Conservation (phyloP, 2,329 filamentous ascomycete species). For the Ophiostoma ips region DNA sequence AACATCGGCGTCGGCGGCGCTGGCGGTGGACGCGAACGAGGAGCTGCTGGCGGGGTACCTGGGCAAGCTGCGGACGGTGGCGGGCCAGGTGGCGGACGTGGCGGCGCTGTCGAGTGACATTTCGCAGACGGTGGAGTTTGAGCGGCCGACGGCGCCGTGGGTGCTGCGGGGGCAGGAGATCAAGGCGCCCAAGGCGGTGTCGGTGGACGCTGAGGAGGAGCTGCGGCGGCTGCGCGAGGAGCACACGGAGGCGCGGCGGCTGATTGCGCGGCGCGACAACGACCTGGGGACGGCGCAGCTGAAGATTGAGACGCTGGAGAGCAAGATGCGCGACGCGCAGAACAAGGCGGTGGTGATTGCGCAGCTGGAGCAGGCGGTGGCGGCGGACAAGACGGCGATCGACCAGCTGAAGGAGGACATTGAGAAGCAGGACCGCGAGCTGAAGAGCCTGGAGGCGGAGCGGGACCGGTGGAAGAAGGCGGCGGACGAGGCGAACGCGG, state of each 20-base stretch:
- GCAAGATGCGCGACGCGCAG: slow-evolving; percentile 69
- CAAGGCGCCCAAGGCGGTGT: slow-evolving; percentile 65
- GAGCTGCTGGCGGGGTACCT: slow-evolving; percentile 59
- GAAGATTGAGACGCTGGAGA: slow-evolving; percentile 85
- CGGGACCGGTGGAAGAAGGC: slow-evolving; percentile 59
- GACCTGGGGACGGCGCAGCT: slow-evolving; percentile 76
- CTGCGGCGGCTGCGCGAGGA: slow-evolving; percentile 68
- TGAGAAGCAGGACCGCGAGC: slow-evolving; percentile 52
- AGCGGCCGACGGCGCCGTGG: slow-evolving; percentile 67
- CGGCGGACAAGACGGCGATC: slow-evolving; percentile 35
- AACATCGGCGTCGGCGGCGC: too few species aligned
- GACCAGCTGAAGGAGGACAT: slow-evolving; percentile 47
- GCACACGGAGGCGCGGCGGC: slow-evolving; percentile 60
- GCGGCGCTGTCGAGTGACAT: slow-evolving; percentile 56
- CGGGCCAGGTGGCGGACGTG: slow-evolving; percentile 53
- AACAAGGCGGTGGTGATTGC: slow-evolving; percentile 59
- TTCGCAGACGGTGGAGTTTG: slow-evolving; percentile 64
- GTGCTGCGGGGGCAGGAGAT: slow-evolving; percentile 67
- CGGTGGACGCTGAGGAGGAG: slow-evolving; percentile 74
- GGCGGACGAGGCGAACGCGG: slow-evolving; percentile 45
- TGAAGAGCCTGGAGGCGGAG: slow-evolving; percentile 49
- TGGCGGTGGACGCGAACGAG: slow-evolving; percentile 31
- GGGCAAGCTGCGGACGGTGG: slow-evolving; percentile 51
- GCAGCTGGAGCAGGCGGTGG: slow-evolving; percentile 47
- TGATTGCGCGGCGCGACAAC: slow-evolving; percentile 61